A percentile compares a stretch with the other conserved stretches of the same genome.
Evolutionary conservation across 257 asterid species (phyloP).

Genomic region (Craterostigma plantagineum): DNA sequence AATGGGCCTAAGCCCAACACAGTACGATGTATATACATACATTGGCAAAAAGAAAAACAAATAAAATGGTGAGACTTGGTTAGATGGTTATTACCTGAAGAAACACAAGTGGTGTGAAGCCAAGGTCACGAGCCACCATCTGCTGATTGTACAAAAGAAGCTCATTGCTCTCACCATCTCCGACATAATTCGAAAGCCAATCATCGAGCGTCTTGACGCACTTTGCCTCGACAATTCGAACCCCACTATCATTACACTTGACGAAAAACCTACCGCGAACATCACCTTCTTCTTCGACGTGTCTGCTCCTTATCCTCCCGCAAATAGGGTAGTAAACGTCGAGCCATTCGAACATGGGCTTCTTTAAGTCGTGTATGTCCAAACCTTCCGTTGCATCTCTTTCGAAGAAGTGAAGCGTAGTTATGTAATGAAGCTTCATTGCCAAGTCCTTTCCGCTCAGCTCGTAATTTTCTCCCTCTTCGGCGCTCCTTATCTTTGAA

Average conservation of each 20-base stretch:
- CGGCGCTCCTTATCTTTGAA: constrained; percentile 36
- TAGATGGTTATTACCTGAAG: no score
- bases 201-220: constrained; percentile 30
- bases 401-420: constrained; percentile 40
- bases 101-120: constrained; percentile 14
- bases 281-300: constrained; percentile 3
- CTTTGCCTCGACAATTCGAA: constrained; percentile 55
- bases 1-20: no score
- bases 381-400: constrained; percentile 32
- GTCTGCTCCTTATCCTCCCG: constrained; percentile 39
- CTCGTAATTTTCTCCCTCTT: constrained; percentile 15
- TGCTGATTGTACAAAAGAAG: constrained; percentile 28
- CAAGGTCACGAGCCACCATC: constrained; percentile 26
- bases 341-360: constrained; percentile 37
- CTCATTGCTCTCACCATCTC: constrained; percentile 14
- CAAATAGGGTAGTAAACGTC: constrained; percentile 17
- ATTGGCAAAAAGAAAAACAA: no score
- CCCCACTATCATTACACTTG: constrained; percentile 77
- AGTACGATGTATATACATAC: no score
- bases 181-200: constrained; percentile 19
- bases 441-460: constrained; percentile 31
- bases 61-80: no score
- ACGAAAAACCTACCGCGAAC: constrained; percentile 31
- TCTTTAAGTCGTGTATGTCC: constrained; percentile 22
- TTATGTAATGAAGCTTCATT: constrained; percentile 48